Percentiles rank a stretch among this genome's conserved stretches.
Evolutionary conservation across 108 stramenopile species (phyloP).

Genomic region (Ochromonas danica): DNA sequence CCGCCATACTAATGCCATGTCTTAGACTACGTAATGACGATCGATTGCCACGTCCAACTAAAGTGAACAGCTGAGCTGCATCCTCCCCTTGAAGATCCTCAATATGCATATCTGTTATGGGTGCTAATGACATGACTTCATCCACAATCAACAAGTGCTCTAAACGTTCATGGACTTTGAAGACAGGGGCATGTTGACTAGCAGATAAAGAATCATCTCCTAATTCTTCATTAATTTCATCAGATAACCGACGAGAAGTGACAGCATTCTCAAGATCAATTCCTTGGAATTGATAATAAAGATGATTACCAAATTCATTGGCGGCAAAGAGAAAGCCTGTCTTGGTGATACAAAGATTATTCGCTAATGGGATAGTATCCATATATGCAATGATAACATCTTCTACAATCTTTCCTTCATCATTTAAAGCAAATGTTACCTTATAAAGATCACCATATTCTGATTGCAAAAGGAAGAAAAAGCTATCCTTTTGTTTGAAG

Average conservation of each 20-base stretch:
- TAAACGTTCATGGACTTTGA: slow-evolving; percentile 65
- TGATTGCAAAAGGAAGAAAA: slow-evolving; percentile 88
- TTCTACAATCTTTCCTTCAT: slow-evolving; percentile 59
- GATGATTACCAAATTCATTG: slow-evolving; percentile 91
- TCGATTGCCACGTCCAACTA: slow-evolving; percentile 80
- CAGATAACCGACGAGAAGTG: slow-evolving; percentile 43
- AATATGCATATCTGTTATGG: slow-evolving; percentile 77
- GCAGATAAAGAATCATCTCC: slow-evolving; percentile 53
- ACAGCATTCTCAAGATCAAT: slow-evolving; percentile 56
- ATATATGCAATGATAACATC: slow-evolving; percentile 69
- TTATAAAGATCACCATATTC: slow-evolving; percentile 97
- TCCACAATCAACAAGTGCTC: slow-evolving; percentile 74
- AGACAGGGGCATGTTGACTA: slow-evolving; percentile 63
- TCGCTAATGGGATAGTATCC: slow-evolving; percentile 83
- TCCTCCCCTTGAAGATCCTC: slow-evolving; percentile 86
- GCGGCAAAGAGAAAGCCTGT: slow-evolving; percentile 83
- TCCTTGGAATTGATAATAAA: slow-evolving; percentile 84
- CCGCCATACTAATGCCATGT: slow-evolving; percentile 84
- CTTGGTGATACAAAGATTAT: slow-evolving; percentile 80
- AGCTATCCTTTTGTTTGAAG: slow-evolving; percentile 81
- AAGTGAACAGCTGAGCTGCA: slow-evolving; percentile 81
- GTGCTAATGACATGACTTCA: slow-evolving; percentile 73
- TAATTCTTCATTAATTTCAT: slow-evolving; percentile 51
- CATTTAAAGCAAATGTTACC: slow-evolving; percentile 65
- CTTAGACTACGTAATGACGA: slow-evolving; percentile 76